Conservation (phyloP, 2,329 filamentous ascomycete genomes). For the Chrysosphaeria jannelii region DNA sequence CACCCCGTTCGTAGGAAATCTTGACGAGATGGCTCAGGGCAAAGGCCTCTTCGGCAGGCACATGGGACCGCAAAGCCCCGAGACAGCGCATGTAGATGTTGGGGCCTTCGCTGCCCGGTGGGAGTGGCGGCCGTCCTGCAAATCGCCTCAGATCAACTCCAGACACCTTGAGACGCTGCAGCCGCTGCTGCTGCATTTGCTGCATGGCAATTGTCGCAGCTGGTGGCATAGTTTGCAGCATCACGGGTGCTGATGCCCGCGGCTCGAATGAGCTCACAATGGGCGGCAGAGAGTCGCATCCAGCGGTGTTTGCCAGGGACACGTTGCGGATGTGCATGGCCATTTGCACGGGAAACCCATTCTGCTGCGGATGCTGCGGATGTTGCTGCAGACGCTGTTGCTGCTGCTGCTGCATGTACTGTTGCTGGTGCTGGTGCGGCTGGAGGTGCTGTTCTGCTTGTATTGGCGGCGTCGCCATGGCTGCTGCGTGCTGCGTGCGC, state of each 20-base stretch:
- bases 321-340: conserved; percentile 13
- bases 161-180: conserved; percentile 10
- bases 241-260: conserved; percentile 23
- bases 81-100: conserved; percentile 82
- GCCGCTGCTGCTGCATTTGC: conserved; percentile 24
- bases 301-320: conserved; percentile 18
- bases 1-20: conserved; percentile 78
- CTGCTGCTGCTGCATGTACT: neutral
- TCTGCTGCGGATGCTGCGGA: conserved; percentile 4
- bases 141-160: conserved; percentile 21
- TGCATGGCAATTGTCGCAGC: conserved; percentile 50
- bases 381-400: conserved; percentile 2
- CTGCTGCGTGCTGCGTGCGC: conserved; percentile 26
- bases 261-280: conserved; percentile 42
- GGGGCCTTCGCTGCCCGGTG: conserved; percentile 34
- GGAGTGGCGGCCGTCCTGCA: conserved; percentile 16
- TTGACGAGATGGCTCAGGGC: conserved; percentile 81
- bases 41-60: conserved; percentile 66
- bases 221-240: conserved; percentile 40
- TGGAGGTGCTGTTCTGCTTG: conserved; percentile 14
- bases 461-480: too few species aligned
- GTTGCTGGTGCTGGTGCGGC: conserved; percentile 3
- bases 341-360: too few species aligned
- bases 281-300: conserved; percentile 23
- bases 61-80: conserved; percentile 50